Evolutionary conservation across 2,329 filamentous ascomycete genomes (phyloP), one percentile per base, ranked within the genome.

Genomic region (Niveomyces coronatus): DNA sequence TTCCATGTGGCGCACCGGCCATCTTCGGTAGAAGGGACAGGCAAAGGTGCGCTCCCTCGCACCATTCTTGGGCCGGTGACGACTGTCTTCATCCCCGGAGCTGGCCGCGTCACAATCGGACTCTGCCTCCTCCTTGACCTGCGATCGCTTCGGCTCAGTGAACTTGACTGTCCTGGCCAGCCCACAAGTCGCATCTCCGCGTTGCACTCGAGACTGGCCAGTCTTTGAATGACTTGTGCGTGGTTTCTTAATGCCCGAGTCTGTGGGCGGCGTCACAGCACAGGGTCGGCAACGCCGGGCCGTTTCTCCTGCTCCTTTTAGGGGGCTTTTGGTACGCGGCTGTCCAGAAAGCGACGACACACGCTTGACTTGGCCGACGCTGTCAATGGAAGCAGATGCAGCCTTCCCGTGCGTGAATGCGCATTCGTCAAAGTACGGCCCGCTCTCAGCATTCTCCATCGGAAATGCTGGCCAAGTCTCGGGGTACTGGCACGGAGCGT

Each of bases 21-120:
- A 34, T 29, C 27, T 39, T 5, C 41, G 29, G 35, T 41, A 48
- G 15, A 44, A 48, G 1, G 46, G 46, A 15, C 46, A 48, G 11
- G 46, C 44, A 35, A 46, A 44, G 9, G 37, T 35, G 29, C 35
- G 27, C n/a, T 40, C 37, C 13, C 31, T 35, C 10, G 17, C 31
- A 2, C 19, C n/a, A 15, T 10, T 30, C 20, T 35, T 40, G 19
- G 37, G 31, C 16, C 31, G 26, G 19, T 35, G 14, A 8, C 31
- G 37, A n/a, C 37, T 40, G 32, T 40, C 37, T 31, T 40, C 37
- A 35, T 40, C 37, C 8, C 31, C 37, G 6, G 31, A 35, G 26
- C 31, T 40, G 15, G 31, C 11, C 26, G 19, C 8, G 2, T 35
- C 37, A 15, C 35, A 31, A 16, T 40, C 35, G 19, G 24, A 35